Evolutionary conservation across 2,329 filamentous ascomycete species (phyloP).

Genomic region (Sporothrix pseudoabietina): DNA sequence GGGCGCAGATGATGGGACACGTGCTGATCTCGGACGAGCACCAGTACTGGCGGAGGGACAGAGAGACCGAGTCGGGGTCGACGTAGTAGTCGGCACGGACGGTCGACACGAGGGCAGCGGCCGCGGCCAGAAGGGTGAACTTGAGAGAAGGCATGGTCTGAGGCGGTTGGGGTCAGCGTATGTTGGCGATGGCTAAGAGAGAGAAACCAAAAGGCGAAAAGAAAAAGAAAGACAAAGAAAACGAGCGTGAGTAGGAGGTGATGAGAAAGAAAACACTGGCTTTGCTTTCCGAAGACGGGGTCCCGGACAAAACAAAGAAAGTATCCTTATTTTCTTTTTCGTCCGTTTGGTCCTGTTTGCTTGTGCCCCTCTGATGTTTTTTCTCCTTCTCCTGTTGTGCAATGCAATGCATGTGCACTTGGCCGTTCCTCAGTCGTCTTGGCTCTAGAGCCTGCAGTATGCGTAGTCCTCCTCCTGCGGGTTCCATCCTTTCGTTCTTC

Average conservation of each 20-base stretch:
- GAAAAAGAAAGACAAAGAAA: background rate
- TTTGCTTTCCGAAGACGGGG: constrained; percentile 4
- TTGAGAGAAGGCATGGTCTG: constrained; percentile 58
- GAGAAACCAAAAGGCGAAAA: background rate
- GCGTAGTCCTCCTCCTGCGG: background rate
- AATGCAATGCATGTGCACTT: constrained; percentile 22
- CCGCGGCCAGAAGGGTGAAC: constrained; percentile 56
- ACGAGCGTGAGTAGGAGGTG: background rate
- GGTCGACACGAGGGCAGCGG: constrained; percentile 54
- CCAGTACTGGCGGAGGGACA: constrained; percentile 60
- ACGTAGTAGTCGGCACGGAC: constrained; percentile 63
- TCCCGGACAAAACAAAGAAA: background rate
- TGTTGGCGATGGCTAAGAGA: background rate
- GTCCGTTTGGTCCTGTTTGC: background rate
- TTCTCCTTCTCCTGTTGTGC: constrained; percentile 1
- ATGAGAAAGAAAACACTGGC: background rate
- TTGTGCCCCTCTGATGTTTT: background rate
- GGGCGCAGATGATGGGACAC: constrained; percentile 73
- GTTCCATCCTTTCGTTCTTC: constrained; percentile 2
- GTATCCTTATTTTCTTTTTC: background rate
- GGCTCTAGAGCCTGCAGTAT: background rate
- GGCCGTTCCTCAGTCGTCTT: constrained; percentile 15
- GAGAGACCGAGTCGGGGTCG: constrained; percentile 61
- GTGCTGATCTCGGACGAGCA: constrained; percentile 63
- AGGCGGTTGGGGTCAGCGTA: background rate